Conservation (phyloP, 192 early-diverging fungal genomes). For the Spinellus fusiger region DNA sequence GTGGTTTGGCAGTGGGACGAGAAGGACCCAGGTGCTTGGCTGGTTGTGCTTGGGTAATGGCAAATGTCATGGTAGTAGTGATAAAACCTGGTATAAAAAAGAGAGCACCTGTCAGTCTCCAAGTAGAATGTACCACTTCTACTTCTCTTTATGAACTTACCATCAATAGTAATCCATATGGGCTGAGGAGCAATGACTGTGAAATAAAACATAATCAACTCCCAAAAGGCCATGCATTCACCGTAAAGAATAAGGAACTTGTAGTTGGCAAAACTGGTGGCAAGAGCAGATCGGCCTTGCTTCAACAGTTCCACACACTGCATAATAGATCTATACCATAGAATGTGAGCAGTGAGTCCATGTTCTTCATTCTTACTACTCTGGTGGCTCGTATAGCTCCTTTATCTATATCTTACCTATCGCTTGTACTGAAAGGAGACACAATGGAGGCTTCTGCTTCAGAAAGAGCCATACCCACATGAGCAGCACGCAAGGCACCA, state of each 20-base stretch:
- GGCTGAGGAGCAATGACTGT: conserved; percentile 62
- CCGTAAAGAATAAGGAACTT: conserved; percentile 76
- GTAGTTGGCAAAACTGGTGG: conserved; percentile 70
- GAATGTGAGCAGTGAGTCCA: background rate
- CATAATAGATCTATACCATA: conserved; percentile 42
- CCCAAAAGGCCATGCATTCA: conserved; percentile 61
- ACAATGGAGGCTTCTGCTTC: conserved; percentile 80
- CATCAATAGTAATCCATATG: conserved; percentile 74
- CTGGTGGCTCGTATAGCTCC: background rate
- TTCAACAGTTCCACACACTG: conserved; percentile 68
- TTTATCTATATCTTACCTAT: conserved; percentile 6
- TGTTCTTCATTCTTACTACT: background rate
- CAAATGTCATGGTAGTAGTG: conserved; percentile 54
- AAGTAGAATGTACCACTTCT: no score
- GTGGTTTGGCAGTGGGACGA: conserved; percentile 70
- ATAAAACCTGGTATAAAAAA: conserved; percentile 36
- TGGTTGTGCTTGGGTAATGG: conserved; percentile 60
- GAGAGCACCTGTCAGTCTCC: no score
- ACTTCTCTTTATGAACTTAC: background rate
- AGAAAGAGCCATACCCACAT: conserved; percentile 77
- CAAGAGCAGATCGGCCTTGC: conserved; percentile 70
- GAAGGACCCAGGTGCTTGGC: conserved; percentile 46
- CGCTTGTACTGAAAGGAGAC: conserved; percentile 69
- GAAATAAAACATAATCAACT: conserved; percentile 69
- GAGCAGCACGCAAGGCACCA: conserved; percentile 73